These are phyloP conservation scores for Chalaropsis thielavioides DNA, from an alignment of 2,329 filamentous ascomycete genomes.

Conservation along the genomic window DNA sequence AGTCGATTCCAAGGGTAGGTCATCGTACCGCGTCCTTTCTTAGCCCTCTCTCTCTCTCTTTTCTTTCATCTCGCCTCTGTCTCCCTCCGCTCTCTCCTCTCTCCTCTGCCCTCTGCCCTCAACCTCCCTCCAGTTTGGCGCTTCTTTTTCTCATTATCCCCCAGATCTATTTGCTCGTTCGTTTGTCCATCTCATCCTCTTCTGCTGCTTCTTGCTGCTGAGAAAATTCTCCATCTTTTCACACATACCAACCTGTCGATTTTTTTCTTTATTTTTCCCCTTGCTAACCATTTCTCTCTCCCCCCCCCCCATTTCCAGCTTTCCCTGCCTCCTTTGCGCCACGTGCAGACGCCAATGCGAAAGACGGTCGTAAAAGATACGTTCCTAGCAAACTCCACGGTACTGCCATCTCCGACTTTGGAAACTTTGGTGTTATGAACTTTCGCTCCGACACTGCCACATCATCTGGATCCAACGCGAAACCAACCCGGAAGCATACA, in stretches of 20 bases:
- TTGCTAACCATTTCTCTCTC: neutral
- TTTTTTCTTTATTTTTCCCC: neutral
- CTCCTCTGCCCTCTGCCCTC: neutral
- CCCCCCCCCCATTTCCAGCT: neutral
- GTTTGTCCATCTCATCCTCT: neutral
- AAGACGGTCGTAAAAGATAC: slow-evolving; percentile 31
- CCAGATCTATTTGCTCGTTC: neutral
- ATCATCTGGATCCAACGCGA: slow-evolving; percentile 26
- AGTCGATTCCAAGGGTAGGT: slow-evolving; percentile 13
- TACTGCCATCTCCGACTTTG: slow-evolving; percentile 40
- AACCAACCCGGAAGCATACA: slow-evolving; percentile 13
- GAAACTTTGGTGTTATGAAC: slow-evolving; percentile 50
- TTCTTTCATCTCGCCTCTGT: neutral
- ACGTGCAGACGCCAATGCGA: slow-evolving; percentile 9
- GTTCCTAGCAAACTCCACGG: slow-evolving; percentile 49
- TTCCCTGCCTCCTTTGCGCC: slow-evolving; percentile 10
- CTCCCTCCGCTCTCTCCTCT: neutral
- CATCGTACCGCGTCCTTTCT: neutral
- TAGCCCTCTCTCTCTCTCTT: neutral
- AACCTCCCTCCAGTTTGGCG: neutral
- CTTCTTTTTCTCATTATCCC: no score
- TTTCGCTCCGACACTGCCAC: slow-evolving; percentile 26
- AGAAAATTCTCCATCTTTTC: neutral
- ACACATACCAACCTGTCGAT: neutral
- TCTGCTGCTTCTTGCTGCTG: neutral